These are phyloP conservation scores for Lipomyces spencermartinsiae DNA, from an alignment of 805 yeast species.

Conservation along the genomic window DNA sequence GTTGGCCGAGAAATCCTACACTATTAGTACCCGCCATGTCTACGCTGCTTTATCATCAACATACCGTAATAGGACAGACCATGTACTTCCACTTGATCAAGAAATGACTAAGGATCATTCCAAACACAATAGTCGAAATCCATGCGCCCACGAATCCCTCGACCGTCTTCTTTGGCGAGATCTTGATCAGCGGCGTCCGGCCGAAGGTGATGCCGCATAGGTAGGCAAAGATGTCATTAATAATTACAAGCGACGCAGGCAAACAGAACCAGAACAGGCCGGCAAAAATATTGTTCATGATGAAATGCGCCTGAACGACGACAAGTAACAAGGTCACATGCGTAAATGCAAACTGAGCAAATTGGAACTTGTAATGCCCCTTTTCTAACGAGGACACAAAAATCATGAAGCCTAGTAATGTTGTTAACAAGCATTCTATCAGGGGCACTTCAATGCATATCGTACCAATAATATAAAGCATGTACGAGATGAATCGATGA, in stretches of 20 bases:
- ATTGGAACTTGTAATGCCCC: slow-evolving; percentile 89
- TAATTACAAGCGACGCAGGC: slow-evolving; percentile 90
- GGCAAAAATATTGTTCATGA: slow-evolving; percentile 83
- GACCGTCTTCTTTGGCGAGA: slow-evolving; percentile 95
- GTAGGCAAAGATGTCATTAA: slow-evolving; percentile 95
- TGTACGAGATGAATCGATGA: slow-evolving; percentile 84
- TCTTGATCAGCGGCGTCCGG: slow-evolving; percentile 85
- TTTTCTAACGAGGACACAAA: slow-evolving; percentile 89
- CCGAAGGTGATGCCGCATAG: slow-evolving; percentile 97
- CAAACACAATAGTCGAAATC: slow-evolving; percentile 85
- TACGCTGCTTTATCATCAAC: not conserved
- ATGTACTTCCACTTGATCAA: slow-evolving; percentile 72
- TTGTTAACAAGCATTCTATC: not conserved
- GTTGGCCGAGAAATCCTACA: slow-evolving; percentile 32
- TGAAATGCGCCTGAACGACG: slow-evolving; percentile 92
- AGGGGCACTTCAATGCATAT: not conserved
- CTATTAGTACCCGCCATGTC: not conserved
- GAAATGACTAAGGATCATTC: slow-evolving; percentile 67
- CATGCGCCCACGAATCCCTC: slow-evolving; percentile 99
- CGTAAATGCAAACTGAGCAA: slow-evolving; percentile 89
- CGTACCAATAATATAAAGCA: slow-evolving; percentile 58
- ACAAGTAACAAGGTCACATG: slow-evolving; percentile 91
- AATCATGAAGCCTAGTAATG: slow-evolving; percentile 75
- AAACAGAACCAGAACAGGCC: slow-evolving; percentile 95
- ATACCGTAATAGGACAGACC: slow-evolving; percentile 76